A percentile compares a stretch with the other conserved stretches of the same genome.
Evolutionary conservation across 352 stramenopile species (phyloP).

Genomic region (Thraustotheca clavata): DNA sequence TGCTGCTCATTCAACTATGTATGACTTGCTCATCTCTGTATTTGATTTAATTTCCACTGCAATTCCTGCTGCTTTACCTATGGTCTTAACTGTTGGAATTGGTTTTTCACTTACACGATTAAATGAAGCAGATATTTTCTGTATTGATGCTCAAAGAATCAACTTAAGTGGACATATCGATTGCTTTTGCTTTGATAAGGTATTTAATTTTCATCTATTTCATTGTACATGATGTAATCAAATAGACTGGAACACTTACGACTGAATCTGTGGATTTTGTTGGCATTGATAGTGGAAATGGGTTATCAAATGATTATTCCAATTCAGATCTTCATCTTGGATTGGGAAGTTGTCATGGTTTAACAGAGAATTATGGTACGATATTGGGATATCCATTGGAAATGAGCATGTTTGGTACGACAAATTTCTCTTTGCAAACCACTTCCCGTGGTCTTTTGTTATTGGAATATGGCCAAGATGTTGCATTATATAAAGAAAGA

Average conservation of each 20-base stretch:
- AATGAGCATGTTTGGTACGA: constrained; percentile 61
- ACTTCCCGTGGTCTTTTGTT: constrained; percentile 4
- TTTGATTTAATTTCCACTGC: constrained; percentile 48
- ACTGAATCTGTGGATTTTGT: constrained; percentile 65
- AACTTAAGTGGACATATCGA: constrained; percentile 61
- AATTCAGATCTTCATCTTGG: constrained; percentile 22
- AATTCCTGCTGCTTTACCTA: constrained; percentile 42
- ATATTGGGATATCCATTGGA: constrained; percentile 65
- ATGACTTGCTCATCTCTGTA: constrained; percentile 33
- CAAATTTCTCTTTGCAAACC: constrained; percentile 47
- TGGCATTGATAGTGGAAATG: constrained; percentile 50
- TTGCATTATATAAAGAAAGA: constrained; percentile 34
- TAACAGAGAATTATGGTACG: constrained; percentile 40
- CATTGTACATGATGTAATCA: background rate
- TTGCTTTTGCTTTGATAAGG: constrained; percentile 77
- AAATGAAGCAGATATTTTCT: constrained; percentile 30
- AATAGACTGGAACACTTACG: constrained; percentile 55
- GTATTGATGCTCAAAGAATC: constrained; percentile 61
- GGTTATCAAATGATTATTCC: background rate
- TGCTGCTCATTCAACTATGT: constrained; percentile 5
- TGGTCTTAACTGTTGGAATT: constrained; percentile 47
- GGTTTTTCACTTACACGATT: constrained; percentile 51
- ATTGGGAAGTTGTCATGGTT: constrained; percentile 60
- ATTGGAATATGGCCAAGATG: background rate
- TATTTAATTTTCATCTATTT: background rate